phyloP scores from a whole-genome alignment of 495 filamentous ascomycete species.

The Annulohypoxylon bovei region DNA sequence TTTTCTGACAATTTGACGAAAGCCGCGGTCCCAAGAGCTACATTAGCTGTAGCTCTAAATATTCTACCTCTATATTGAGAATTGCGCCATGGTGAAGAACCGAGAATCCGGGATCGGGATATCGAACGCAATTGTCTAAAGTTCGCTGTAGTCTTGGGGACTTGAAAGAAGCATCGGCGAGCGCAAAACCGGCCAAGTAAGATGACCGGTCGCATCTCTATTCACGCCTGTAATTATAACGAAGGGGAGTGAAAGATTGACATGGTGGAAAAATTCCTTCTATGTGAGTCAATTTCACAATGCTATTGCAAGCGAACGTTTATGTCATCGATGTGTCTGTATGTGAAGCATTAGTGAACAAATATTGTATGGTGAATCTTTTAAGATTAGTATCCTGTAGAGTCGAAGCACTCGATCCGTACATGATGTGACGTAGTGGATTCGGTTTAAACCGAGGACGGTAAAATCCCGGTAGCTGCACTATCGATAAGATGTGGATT shows the following conservation, averaged over 20 bases:
- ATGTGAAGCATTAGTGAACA: neutral
- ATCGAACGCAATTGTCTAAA: conserved; percentile 36
- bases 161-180: conserved; percentile 33
- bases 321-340: conserved; percentile 2
- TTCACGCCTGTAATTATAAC: conserved; percentile 10
- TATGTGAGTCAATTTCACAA: neutral
- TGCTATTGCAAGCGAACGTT: neutral
- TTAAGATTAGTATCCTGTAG: neutral
- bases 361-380: neutral
- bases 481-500: neutral
- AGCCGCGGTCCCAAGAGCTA: conserved; percentile 58
- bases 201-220: conserved; percentile 45
- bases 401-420: neutral
- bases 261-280: conserved; percentile 24
- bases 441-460: neutral
- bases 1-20: conserved; percentile 79
- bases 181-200: conserved; percentile 42
- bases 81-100: neutral
- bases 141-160: conserved; percentile 23
- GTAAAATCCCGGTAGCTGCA: neutral
- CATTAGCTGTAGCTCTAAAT: conserved; percentile 63
- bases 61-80: conserved; percentile 38
- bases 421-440: conserved; percentile 36
- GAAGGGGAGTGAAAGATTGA: neutral
- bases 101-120: conserved; percentile 9